Percentiles rank a stretch among this genome's conserved stretches.
These are phyloP conservation scores for Acanthamoeba rhysodes DNA, from an alignment of 208 protist species.

Conservation along the genomic window DNA sequence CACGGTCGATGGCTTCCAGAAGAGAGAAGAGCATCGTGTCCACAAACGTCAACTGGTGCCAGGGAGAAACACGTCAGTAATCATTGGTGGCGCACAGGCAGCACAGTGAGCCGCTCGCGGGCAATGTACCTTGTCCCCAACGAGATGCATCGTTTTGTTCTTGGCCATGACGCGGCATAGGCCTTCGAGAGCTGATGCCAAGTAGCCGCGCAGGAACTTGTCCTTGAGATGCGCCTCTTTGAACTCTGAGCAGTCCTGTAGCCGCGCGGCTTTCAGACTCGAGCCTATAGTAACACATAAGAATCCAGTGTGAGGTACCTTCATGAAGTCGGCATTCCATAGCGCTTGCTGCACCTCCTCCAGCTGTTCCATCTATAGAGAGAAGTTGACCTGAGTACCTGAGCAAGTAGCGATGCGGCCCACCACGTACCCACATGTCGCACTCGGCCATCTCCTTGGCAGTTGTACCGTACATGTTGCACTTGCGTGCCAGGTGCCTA, in stretches of 20 bases:
- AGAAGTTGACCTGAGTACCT: neutral
- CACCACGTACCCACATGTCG: conserved; percentile 28
- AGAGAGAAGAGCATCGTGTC: conserved; percentile 17
- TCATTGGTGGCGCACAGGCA: neutral
- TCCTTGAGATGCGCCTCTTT: conserved; percentile 29
- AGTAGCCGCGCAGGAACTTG: conserved; percentile 4
- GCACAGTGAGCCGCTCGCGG: neutral
- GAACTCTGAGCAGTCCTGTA: neutral
- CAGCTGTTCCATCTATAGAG: conserved; percentile 29
- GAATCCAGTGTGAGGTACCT: neutral
- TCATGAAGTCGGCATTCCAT: conserved; percentile 61
- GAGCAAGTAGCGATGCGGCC: neutral
- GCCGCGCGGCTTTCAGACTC: neutral
- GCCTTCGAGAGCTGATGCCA: neutral
- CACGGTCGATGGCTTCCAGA: conserved; percentile 19
- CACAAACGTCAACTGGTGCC: conserved; percentile 14
- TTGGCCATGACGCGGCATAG: conserved; percentile 28
- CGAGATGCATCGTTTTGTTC: conserved; percentile 43
- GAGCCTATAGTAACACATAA: neutral
- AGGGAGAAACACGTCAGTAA: neutral
- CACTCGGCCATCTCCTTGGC: neutral
- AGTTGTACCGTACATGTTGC: neutral
- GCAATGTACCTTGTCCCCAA: conserved; percentile 26
- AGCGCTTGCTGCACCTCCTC: conserved; percentile 53
- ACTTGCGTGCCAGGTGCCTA: conserved; percentile 13